A percentile compares a stretch with the other conserved stretches of the same genome.
phyloP scores from a whole-genome alignment of 2,329 filamentous ascomycete species.

The Alternaria triticimaculans region DNA sequence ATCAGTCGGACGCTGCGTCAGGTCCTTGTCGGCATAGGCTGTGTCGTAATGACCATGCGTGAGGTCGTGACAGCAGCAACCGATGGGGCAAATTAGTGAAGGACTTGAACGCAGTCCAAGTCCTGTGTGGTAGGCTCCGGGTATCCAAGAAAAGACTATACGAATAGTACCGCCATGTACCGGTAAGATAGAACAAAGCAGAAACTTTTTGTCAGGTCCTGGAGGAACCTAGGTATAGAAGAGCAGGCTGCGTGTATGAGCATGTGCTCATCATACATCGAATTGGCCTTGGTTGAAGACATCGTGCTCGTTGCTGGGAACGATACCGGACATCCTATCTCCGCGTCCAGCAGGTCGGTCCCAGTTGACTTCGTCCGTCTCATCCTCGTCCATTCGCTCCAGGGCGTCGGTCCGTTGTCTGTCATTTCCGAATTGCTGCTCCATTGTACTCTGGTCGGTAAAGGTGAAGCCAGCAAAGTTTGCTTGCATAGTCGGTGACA shows the following conservation, averaged over 20 bases:
- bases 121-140: conserved; percentile 29
- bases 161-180: conserved; percentile 26
- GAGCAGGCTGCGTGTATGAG: conserved; percentile 4
- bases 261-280: conserved; percentile 39
- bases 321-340: conserved; percentile 61
- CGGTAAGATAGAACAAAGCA: conserved; percentile 28
- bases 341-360: conserved; percentile 50
- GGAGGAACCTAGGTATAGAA: conserved; percentile 13
- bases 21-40: conserved; percentile 1
- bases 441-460: conserved; percentile 95
- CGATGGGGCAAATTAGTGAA: conserved; percentile 11
- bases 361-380: conserved; percentile 52
- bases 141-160: conserved; percentile 39
- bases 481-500: conserved; percentile 94
- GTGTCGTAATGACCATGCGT: conserved; percentile 1
- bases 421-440: conserved; percentile 70
- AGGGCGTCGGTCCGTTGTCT: conserved; percentile 46
- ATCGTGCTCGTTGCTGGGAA: conserved; percentile 54
- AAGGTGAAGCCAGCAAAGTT: conserved; percentile 99
- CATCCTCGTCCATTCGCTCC: conserved; percentile 55
- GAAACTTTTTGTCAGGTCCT: conserved; percentile 41
- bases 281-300: conserved; percentile 56
- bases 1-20: conserved; percentile 3
- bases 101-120: conserved; percentile 30
- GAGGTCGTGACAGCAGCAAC: conserved; percentile 13